Evolutionary conservation across 2,329 filamentous ascomycete species (phyloP).

Genomic region (Arthrobotrys iridis): DNA sequence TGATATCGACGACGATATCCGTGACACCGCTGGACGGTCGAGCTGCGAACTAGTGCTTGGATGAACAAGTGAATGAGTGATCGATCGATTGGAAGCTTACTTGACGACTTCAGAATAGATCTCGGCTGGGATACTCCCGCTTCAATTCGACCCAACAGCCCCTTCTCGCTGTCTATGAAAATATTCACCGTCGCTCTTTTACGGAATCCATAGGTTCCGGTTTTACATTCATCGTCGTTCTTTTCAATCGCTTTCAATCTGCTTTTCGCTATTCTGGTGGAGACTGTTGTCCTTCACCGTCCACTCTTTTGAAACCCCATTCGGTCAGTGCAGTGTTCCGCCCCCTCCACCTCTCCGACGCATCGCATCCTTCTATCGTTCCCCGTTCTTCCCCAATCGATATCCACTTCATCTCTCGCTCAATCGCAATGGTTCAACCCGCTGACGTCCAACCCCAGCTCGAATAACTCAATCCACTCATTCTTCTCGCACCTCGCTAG

Average conservation of each 20-base stretch:
- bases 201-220: constrained; percentile 17
- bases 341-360: neutral
- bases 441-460: constrained; percentile 3
- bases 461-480: constrained; percentile 27
- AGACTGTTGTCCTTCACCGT: constrained; percentile 44
- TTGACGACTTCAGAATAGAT: constrained; percentile 35
- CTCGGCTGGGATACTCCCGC: constrained; percentile 35
- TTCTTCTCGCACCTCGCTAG: constrained; percentile 7
- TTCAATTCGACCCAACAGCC: constrained; percentile 17
- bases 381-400: neutral
- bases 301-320: constrained; percentile 39
- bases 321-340: neutral
- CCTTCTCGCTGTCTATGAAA: constrained; percentile 9
- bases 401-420: neutral
- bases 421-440: neutral
- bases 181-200: constrained; percentile 46
- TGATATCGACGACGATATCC: too few relatives aligned
- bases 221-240: constrained; percentile 16
- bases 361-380: neutral
- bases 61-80: neutral
- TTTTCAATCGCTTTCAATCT: constrained; percentile 17
- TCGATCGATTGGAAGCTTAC: constrained; percentile 10
- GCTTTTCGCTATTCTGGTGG: constrained; percentile 24
- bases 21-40: constrained; percentile 1
- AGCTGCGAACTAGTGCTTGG: too few relatives aligned